Conservation (phyloP, 2,329 filamentous ascomycete genomes). For the Capronia epimyces region DNA sequence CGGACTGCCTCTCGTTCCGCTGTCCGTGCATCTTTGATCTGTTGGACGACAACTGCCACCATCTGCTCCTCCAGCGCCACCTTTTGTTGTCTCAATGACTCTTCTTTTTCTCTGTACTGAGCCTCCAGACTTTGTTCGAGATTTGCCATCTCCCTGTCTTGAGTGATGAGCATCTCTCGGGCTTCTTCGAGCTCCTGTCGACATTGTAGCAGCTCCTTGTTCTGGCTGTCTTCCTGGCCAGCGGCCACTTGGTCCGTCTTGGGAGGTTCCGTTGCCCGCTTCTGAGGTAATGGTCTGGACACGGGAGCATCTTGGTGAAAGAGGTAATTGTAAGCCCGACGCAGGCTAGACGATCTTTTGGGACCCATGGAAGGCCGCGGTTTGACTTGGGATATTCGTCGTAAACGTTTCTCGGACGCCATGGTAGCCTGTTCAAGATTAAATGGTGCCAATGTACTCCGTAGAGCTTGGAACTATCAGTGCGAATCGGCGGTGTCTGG, state of each 20-base stretch:
- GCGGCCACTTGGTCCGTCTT: slow-evolving; percentile 3
- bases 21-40: slow-evolving; percentile 24
- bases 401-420: slow-evolving; percentile 22
- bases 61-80: slow-evolving; percentile 24
- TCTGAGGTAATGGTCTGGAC: slow-evolving; percentile 4
- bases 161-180: slow-evolving; percentile 16
- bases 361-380: slow-evolving; percentile 11
- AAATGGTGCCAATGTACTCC: neutral
- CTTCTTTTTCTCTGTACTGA: slow-evolving; percentile 24
- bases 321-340: slow-evolving; percentile 23
- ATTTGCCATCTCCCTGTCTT: slow-evolving; percentile 21
- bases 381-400: slow-evolving; percentile 20
- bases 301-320: slow-evolving; percentile 16
- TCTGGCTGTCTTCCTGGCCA: slow-evolving; percentile 10
- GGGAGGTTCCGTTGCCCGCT: slow-evolving; percentile 4
- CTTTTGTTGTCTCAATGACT: slow-evolving; percentile 16
- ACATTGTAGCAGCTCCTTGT: slow-evolving; percentile 24
- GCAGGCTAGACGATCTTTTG: slow-evolving; percentile 22
- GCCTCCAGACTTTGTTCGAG: slow-evolving; percentile 30
- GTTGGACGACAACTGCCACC: slow-evolving; percentile 22
- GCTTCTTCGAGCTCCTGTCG: slow-evolving; percentile 22
- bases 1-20: slow-evolving; percentile 20
- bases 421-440: slow-evolving; percentile 5
- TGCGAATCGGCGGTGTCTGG: slow-evolving; percentile 12
- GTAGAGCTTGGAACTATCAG: neutral